phyloP scores from a whole-genome alignment of 768 basidiomycete species.

The Trametes cingulata region DNA sequence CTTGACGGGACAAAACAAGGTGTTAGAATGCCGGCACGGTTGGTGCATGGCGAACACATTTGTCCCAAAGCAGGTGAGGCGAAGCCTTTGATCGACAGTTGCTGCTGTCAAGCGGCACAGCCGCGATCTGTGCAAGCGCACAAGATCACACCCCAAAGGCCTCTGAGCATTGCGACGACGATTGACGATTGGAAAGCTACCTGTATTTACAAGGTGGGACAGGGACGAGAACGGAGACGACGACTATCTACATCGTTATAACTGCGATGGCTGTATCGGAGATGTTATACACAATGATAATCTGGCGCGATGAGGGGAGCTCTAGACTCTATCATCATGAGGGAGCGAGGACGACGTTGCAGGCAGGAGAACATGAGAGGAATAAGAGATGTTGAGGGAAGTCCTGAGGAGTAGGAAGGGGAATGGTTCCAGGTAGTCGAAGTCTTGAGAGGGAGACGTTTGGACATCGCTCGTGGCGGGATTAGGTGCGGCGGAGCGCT shows the following conservation, averaged over 20 bases:
- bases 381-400: neutral
- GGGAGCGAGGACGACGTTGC: neutral
- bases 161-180: slow-evolving; percentile 1
- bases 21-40: neutral
- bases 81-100: slow-evolving; percentile 5
- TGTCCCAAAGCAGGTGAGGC: neutral
- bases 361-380: neutral
- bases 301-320: neutral
- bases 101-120: neutral
- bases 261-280: neutral
- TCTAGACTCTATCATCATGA: slow-evolving; percentile 12
- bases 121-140: neutral
- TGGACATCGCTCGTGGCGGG: neutral
- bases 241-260: slow-evolving; percentile 11
- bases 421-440: neutral
- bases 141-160: too few relatives aligned
- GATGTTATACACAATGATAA: slow-evolving; percentile 5
- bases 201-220: neutral
- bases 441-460: neutral
- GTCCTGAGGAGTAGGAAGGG: slow-evolving; percentile 1
- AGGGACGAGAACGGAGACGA: neutral
- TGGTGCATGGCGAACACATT: neutral
- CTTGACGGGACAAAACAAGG: neutral
- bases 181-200: slow-evolving; percentile 1
- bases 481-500: slow-evolving; percentile 9